Evolutionary conservation across 1,284 basidiomycete genomes (phyloP).

Genomic region (Microbotryum violaceum): DNA sequence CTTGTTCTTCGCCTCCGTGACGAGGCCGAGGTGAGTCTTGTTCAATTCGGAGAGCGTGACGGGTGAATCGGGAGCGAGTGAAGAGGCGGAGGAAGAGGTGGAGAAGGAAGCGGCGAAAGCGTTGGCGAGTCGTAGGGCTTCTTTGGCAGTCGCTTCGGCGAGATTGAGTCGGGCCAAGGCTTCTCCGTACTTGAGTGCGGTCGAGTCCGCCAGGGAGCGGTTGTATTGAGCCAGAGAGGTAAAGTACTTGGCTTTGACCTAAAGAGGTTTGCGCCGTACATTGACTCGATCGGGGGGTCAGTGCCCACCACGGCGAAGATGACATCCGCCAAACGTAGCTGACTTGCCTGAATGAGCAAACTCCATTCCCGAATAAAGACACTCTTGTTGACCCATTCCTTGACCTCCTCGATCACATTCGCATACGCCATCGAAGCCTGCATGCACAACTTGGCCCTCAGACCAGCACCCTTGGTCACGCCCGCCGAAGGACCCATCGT

Average conservation of each 20-base stretch:
- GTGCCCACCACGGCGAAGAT: too few species aligned
- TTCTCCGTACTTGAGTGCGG: constrained; percentile 74
- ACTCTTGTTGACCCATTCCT: constrained; percentile 91
- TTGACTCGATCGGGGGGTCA: background rate
- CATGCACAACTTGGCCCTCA: constrained; percentile 78
- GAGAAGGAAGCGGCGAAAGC: constrained; percentile 65
- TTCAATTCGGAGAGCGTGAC: constrained; percentile 69
- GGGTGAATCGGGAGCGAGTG: constrained; percentile 76
- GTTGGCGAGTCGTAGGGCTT: constrained; percentile 62
- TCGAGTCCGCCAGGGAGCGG: constrained; percentile 68
- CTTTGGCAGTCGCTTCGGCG: constrained; percentile 75
- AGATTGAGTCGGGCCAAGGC: constrained; percentile 71
- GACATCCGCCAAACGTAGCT: background rate
- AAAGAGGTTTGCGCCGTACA: background rate
- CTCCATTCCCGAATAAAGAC: constrained; percentile 96
- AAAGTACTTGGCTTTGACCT: constrained; percentile 89
- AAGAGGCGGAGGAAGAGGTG: constrained; percentile 51
- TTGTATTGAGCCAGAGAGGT: constrained; percentile 80
- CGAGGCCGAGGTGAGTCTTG: constrained; percentile 71
- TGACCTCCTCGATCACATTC: constrained; percentile 73
- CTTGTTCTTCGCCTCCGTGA: constrained; percentile 65
- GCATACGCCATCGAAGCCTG: constrained; percentile 77
- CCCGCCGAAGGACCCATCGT: constrained; percentile 62
- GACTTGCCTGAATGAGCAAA: constrained; percentile 63
- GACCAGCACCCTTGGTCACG: constrained; percentile 72